phyloP scores from a whole-genome alignment of 1,284 basidiomycete species.

The Ceratobasidium sp. region DNA sequence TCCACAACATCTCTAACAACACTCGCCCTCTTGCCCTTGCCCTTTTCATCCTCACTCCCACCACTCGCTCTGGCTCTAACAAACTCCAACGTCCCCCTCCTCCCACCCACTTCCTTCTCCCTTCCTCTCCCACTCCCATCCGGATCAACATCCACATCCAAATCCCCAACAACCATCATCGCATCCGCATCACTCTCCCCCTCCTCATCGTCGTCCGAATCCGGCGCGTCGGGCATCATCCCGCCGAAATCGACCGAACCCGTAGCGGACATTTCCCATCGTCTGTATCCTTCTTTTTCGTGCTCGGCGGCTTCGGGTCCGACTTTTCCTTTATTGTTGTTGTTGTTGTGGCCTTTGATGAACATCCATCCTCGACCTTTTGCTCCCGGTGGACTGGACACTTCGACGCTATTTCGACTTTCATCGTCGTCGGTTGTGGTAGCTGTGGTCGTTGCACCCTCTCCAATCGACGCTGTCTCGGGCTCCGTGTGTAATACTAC shows the following conservation, averaged over 20 bases:
- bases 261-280: constrained; percentile 58
- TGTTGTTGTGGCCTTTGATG: constrained; percentile 45
- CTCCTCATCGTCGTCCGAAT: constrained; percentile 61
- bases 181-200: constrained; percentile 58
- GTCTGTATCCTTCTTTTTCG: constrained; percentile 52
- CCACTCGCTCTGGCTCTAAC: constrained; percentile 46
- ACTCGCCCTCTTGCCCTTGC: constrained; percentile 51
- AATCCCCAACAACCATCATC: constrained; percentile 37
- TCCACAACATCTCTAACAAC: constrained; percentile 51
- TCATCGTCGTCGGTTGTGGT: constrained; percentile 46
- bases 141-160: constrained; percentile 28
- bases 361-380: constrained; percentile 47
- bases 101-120: constrained; percentile 73
- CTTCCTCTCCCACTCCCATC: constrained; percentile 61
- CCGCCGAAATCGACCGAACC: constrained; percentile 74
- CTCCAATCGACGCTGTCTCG: constrained; percentile 63
- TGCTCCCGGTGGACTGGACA: constrained; percentile 52
- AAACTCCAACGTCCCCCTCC: constrained; percentile 48
- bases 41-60: constrained; percentile 60
- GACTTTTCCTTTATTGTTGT: constrained; percentile 55
- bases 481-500: constrained; percentile 69
- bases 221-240: constrained; percentile 79
- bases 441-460: constrained; percentile 54
- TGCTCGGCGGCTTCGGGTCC: constrained; percentile 50
- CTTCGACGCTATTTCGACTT: constrained; percentile 51